Percentiles rank a stretch among this genome's conserved stretches.
These are phyloP conservation scores for Rhododendron williamsianum DNA, from an alignment of 148 eudicot species.

Conservation along the genomic window DNA sequence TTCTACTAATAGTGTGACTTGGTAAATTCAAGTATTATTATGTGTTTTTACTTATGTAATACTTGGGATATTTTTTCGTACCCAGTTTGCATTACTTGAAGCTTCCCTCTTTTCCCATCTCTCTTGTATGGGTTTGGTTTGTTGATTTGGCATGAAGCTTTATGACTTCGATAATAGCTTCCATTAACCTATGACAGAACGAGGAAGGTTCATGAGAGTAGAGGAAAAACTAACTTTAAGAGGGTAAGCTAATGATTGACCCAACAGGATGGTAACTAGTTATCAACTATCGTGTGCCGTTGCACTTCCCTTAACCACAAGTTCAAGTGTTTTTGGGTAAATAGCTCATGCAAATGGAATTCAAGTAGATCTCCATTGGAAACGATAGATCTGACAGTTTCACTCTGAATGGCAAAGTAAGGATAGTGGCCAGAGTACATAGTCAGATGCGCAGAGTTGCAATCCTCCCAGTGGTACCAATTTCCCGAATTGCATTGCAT, in stretches of 20 bases:
- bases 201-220: not conserved
- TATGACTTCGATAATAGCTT: not conserved
- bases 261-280: not conserved
- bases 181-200: not conserved
- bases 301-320: not conserved
- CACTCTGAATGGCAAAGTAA: not conserved
- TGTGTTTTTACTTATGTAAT: not conserved
- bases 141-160: not conserved
- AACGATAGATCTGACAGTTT: not conserved
- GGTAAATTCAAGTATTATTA: slow-evolving; percentile 1
- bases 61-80: not conserved
- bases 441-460: not conserved
- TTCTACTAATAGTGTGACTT: slow-evolving; percentile 2
- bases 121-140: not conserved
- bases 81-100: not conserved
- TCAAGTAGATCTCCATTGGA: not conserved
- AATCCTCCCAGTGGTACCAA: not conserved
- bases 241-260: not conserved
- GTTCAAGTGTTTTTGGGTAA: not conserved
- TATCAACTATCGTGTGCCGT: not conserved
- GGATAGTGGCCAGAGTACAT: not conserved
- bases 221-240: not conserved
- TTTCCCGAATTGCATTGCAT: not conserved
- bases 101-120: not conserved
- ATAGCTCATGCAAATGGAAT: slow-evolving; percentile 3